Conservation (phyloP, 495 filamentous ascomycete species). For the Penicillium egyptiacum region DNA sequence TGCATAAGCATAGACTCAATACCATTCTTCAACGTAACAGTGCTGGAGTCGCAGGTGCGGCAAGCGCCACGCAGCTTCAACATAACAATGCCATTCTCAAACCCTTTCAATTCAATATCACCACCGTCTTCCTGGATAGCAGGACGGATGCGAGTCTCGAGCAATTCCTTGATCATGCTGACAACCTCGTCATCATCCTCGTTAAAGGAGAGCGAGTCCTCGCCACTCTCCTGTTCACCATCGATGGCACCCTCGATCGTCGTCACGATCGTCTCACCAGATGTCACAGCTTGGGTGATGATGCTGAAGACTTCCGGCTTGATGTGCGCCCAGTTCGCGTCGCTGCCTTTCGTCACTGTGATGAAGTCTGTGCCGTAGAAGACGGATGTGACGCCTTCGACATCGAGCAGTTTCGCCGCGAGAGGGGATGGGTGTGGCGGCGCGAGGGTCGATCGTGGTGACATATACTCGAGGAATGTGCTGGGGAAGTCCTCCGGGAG, state of each 20-base stretch:
- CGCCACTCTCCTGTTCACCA: slow-evolving; percentile 52
- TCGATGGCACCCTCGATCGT: slow-evolving; percentile 62
- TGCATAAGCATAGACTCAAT: slow-evolving; percentile 98
- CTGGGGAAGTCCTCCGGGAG: slow-evolving; percentile 70
- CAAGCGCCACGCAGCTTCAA: slow-evolving; percentile 92
- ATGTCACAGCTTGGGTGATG: slow-evolving; percentile 86
- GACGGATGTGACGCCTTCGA: slow-evolving; percentile 89
- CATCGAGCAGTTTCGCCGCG: slow-evolving; percentile 81
- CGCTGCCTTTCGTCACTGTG: slow-evolving; percentile 86
- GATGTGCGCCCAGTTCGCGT: slow-evolving; percentile 89
- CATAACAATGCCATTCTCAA: slow-evolving; percentile 79
- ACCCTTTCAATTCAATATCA: slow-evolving; percentile 92
- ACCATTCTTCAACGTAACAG: slow-evolving; percentile 91
- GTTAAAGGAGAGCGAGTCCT: slow-evolving; percentile 72
- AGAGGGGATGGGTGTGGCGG: slow-evolving; percentile 92
- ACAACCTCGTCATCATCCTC: slow-evolving; percentile 91
- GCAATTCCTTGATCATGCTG: slow-evolving; percentile 97
- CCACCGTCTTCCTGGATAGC: slow-evolving; percentile 97
- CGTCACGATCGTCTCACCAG: slow-evolving; percentile 78
- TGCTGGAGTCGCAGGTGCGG: slow-evolving; percentile 92
- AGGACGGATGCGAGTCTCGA: slow-evolving; percentile 91
- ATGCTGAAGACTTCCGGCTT: slow-evolving; percentile 93
- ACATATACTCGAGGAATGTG: slow-evolving; percentile 87
- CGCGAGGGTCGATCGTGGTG: slow-evolving; percentile 80
- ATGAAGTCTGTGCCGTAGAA: slow-evolving; percentile 96